These are phyloP conservation scores for Crithidia fasciculata DNA, from an alignment of 208 protist genomes.

Conservation along the genomic window DNA sequence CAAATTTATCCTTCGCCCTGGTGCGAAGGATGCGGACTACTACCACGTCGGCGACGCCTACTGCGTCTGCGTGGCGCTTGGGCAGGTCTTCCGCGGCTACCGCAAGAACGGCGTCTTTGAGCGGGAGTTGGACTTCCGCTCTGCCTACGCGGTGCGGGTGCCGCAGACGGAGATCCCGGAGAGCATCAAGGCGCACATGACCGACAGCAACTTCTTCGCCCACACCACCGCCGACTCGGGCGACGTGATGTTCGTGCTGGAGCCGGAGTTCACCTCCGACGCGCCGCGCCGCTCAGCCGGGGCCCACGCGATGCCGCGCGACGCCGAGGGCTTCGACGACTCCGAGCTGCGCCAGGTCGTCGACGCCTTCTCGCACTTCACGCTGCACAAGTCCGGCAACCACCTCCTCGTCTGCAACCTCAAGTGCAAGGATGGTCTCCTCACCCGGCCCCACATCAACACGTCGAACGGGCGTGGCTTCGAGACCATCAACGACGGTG, in stretches of 20 bases:
- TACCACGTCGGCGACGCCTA: constrained; percentile 68
- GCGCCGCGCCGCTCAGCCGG: constrained; percentile 3
- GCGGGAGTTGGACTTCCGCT: constrained; percentile 28
- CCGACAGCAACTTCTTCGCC: constrained; percentile 25
- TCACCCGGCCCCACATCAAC: constrained; percentile 49
- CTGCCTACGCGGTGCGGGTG: constrained; percentile 33
- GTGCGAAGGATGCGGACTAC: constrained; percentile 41
- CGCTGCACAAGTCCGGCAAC: constrained; percentile 31
- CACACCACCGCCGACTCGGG: constrained; percentile 34
- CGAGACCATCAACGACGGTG: constrained; percentile 40
- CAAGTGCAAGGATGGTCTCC: constrained; percentile 40
- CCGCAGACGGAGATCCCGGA: constrained; percentile 25
- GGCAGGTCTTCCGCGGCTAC: constrained; percentile 32
- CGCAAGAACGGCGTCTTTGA: constrained; percentile 20
- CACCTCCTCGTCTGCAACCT: constrained; percentile 41
- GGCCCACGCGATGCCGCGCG: constrained; percentile 15
- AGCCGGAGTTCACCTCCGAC: constrained; percentile 24
- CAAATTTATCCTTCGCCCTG: constrained; percentile 48
- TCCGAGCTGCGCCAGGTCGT: constrained; percentile 39
- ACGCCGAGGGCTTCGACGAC: constrained; percentile 36
- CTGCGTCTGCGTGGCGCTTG: constrained; percentile 45
- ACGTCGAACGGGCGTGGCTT: constrained; percentile 38
- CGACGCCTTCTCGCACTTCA: constrained; percentile 70
- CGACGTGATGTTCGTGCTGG: constrained; percentile 39
- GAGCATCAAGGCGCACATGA: constrained; percentile 9